phyloP scores from a whole-genome alignment of 805 yeast genomes.

The Torulaspora delbrueckii region DNA sequence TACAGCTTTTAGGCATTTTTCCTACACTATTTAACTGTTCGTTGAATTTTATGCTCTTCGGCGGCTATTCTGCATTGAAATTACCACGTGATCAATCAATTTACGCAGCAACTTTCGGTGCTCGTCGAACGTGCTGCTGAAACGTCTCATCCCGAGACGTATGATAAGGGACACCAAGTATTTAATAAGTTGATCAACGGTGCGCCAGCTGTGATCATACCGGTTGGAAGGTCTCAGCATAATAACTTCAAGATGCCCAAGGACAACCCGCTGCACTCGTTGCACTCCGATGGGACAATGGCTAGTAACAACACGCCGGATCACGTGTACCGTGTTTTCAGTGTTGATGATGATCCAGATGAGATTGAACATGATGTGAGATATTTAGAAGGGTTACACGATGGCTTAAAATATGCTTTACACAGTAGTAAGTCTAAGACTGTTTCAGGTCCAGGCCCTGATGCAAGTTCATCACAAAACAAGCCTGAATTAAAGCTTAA shows the following conservation, averaged over 20 bases:
- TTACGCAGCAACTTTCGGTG: neutral
- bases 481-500: neutral
- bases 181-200: neutral
- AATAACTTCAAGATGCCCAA: conserved; percentile 4
- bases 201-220: neutral
- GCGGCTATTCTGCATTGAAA: too few relatives aligned
- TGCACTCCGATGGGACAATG: conserved; percentile 24
- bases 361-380: conserved; percentile 61
- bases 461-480: neutral
- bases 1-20: too few relatives aligned
- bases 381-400: conserved; percentile 68
- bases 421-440: conserved; percentile 19
- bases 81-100: neutral
- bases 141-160: neutral
- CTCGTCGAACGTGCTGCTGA: conserved; percentile 1
- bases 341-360: conserved; percentile 77
- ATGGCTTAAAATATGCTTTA: conserved; percentile 53
- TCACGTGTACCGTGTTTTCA: conserved; percentile 44
- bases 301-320: conserved; percentile 19
- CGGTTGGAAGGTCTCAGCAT: too few relatives aligned
- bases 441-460: conserved; percentile 3
- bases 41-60: too few relatives aligned
- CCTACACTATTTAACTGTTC: too few relatives aligned
- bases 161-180: neutral
- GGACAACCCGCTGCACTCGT: conserved; percentile 11